Evolutionary conservation across 1,139 yeast species (phyloP).

Genomic region (Geotrichum citri-aurantii): DNA sequence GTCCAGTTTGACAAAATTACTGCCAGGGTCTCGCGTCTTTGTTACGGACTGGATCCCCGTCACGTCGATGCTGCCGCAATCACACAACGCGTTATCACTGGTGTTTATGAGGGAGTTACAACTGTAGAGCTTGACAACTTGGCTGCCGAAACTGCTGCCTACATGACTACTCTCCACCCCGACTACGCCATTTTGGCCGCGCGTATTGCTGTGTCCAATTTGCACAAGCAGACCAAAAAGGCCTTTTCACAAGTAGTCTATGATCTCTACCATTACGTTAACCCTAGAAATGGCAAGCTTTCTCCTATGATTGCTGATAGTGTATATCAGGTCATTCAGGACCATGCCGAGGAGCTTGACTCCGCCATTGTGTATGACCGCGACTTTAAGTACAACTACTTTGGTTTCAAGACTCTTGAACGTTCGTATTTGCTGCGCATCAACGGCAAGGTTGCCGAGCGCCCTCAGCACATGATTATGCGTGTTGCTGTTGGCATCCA

Average conservation of each 20-base stretch:
- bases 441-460: constrained; percentile 71
- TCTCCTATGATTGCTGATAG: constrained; percentile 82
- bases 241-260: constrained; percentile 75
- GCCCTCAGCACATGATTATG: constrained; percentile 88
- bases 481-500: constrained; percentile 88
- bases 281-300: constrained; percentile 67
- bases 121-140: constrained; percentile 87
- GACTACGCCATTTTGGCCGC: constrained; percentile 95
- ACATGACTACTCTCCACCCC: constrained; percentile 94
- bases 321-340: constrained; percentile 56
- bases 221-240: constrained; percentile 91
- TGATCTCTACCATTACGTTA: constrained; percentile 65
- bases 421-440: constrained; percentile 72
- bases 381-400: constrained; percentile 75
- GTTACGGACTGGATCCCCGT: constrained; percentile 76
- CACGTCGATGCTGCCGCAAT: constrained; percentile 87
- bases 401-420: constrained; percentile 83
- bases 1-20: constrained; percentile 76
- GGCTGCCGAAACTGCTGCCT: constrained; percentile 96
- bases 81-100: constrained; percentile 82
- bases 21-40: constrained; percentile 57
- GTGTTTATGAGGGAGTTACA: constrained; percentile 94
- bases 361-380: constrained; percentile 79
- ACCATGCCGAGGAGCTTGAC: constrained; percentile 64
- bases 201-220: constrained; percentile 83